These are phyloP conservation scores for Blastocystis sp. DNA, from an alignment of 352 stramenopile species.

Conservation along the genomic window DNA sequence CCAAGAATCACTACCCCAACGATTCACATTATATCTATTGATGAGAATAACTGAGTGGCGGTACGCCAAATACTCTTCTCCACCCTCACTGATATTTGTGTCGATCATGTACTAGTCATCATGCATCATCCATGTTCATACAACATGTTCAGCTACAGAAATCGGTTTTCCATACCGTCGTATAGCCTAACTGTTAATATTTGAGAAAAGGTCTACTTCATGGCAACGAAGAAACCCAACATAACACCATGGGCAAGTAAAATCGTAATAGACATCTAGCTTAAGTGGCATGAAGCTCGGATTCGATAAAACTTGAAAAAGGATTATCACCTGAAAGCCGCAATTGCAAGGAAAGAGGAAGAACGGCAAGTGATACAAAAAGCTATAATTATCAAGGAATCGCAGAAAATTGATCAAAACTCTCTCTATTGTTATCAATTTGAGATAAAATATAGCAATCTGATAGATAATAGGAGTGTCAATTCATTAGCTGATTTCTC, in stretches of 20 bases:
- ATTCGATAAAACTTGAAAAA: too few relatives aligned
- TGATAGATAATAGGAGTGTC: too few relatives aligned
- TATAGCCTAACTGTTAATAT: neutral
- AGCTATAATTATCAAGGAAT: too few relatives aligned
- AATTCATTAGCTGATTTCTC: too few relatives aligned
- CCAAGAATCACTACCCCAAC: conserved; percentile 4
- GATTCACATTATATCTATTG: neutral
- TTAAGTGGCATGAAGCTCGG: neutral
- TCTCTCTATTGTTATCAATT: too few relatives aligned
- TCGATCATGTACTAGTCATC: conserved; percentile 56
- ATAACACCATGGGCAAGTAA: conserved; percentile 51
- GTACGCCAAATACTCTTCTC: neutral
- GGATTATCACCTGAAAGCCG: too few relatives aligned
- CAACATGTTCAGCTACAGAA: neutral
- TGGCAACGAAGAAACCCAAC: conserved; percentile 39
- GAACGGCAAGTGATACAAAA: too few relatives aligned
- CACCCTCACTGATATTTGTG: neutral
- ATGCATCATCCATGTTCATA: neutral
- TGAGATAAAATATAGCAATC: too few relatives aligned
- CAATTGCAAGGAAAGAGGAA: too few relatives aligned
- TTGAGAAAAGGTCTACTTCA: neutral
- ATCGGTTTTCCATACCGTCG: neutral
- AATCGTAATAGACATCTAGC: conserved; percentile 42
- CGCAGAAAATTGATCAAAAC: too few relatives aligned
- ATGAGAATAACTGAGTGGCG: neutral